Percentiles rank a stretch among this genome's conserved stretches.
These are phyloP conservation scores for Phialemoniopsis sp. DNA, from an alignment of 2,329 filamentous ascomycete genomes.

Conservation along the genomic window DNA sequence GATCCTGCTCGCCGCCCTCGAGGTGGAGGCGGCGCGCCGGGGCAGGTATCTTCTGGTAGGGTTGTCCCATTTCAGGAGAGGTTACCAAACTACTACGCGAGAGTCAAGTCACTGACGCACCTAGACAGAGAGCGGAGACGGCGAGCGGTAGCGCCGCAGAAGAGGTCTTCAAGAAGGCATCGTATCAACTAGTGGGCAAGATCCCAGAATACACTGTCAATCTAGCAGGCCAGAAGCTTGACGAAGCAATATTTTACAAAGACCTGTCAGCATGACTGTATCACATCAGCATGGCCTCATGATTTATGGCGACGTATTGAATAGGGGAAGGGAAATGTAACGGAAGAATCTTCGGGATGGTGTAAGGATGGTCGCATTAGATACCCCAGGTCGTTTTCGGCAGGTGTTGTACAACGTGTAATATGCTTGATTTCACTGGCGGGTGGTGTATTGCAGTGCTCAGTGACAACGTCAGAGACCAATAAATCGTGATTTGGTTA, in stretches of 20 bases:
- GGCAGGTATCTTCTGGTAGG: conserved; percentile 51
- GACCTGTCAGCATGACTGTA: conserved; percentile 26
- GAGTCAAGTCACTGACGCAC: conserved; percentile 3
- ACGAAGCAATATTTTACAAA: conserved; percentile 57
- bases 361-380: no score
- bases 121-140: conserved; percentile 37
- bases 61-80: neutral
- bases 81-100: conserved; percentile 8
- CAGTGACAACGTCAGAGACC: no score
- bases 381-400: no score
- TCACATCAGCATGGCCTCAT: no score
- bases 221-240: conserved; percentile 42
- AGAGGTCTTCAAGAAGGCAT: conserved; percentile 48
- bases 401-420: no score
- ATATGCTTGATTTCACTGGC: no score
- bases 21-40: conserved; percentile 43
- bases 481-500: no score
- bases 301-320: no score
- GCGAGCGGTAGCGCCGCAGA: conserved; percentile 49
- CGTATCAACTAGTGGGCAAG: conserved; percentile 50
- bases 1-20: conserved; percentile 47
- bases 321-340: no score
- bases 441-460: no score
- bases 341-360: no score
- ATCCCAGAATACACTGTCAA: conserved; percentile 50